A percentile compares a stretch with the other conserved stretches of the same genome.
Evolutionary conservation across 768 basidiomycete genomes (phyloP).

Genomic region (Leccinum longicurvipes): DNA sequence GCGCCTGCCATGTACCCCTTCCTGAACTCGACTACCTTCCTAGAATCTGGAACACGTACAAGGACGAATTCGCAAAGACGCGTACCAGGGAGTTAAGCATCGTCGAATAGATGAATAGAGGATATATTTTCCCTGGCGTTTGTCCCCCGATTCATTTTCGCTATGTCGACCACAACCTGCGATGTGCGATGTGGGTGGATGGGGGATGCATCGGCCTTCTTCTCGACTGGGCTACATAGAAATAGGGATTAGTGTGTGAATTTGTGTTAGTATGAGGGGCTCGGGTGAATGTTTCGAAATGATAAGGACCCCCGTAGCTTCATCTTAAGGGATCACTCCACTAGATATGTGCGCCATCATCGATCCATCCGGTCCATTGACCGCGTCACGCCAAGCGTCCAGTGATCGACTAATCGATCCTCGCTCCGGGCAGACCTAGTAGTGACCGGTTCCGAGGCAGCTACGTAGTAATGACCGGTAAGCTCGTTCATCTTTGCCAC

Average conservation of each 20-base stretch:
- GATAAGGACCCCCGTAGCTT: too few relatives aligned
- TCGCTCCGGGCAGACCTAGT: too few relatives aligned
- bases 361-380: too few relatives aligned
- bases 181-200: neutral
- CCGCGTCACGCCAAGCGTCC: too few relatives aligned
- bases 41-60: conserved; percentile 96
- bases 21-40: conserved; percentile 1
- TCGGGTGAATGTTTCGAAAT: neutral
- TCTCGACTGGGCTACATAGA: neutral
- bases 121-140: neutral
- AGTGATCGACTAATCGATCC: too few relatives aligned
- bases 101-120: conserved; percentile 49
- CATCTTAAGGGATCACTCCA: too few relatives aligned
- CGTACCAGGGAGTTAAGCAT: conserved; percentile 75
- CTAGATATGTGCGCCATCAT: too few relatives aligned
- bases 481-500: too few relatives aligned
- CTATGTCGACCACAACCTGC: neutral
- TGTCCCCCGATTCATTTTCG: neutral
- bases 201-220: too few relatives aligned
- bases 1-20: neutral
- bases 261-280: neutral
- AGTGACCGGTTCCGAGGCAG: too few relatives aligned
- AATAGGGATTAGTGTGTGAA: neutral
- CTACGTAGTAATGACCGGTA: too few relatives aligned
- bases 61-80: conserved; percentile 87